A percentile compares a stretch with the other conserved stretches of the same genome.
Conservation (phyloP, 208 protist species). For the Leishmania martiniquensis region DNA sequence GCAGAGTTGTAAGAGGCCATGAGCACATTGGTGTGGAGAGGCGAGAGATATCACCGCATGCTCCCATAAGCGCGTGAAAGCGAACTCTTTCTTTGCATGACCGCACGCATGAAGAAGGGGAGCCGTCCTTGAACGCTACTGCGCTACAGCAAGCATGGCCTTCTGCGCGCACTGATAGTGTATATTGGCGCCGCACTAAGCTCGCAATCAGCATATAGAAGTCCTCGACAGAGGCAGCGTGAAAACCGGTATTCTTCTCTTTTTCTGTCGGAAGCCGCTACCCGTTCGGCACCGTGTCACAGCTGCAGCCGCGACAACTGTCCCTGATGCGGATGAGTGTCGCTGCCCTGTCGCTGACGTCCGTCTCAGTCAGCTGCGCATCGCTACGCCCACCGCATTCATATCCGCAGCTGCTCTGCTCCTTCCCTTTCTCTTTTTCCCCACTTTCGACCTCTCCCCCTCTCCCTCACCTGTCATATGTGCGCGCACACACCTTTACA, state of each 20-base stretch:
- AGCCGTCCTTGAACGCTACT: not conserved
- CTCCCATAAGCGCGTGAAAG: not conserved
- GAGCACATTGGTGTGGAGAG: not conserved
- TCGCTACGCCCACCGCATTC: not conserved
- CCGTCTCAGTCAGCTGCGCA: not conserved
- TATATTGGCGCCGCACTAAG: not conserved
- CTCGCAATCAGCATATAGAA: not conserved
- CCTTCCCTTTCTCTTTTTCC: not conserved
- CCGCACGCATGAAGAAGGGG: not conserved
- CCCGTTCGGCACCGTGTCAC: no score
- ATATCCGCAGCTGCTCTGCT: not conserved
- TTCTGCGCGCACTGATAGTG: not conserved
- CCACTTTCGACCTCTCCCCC: no score
- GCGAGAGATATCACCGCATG: not conserved
- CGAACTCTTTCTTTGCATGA: not conserved
- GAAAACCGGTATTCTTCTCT: not conserved
- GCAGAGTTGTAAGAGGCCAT: not conserved
- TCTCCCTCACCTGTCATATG: no score
- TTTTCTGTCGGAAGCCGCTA: not conserved
- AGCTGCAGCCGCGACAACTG: not conserved
- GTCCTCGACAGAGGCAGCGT: not conserved
- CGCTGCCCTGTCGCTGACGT: not conserved
- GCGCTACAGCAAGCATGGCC: no score
- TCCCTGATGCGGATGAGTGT: not conserved
- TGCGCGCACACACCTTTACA: not conserved